Percentiles rank a stretch among this genome's conserved stretches.
These are phyloP conservation scores for Fraxinus platypoda DNA, from an alignment of 305 asterid genomes.

Conservation along the genomic window DNA sequence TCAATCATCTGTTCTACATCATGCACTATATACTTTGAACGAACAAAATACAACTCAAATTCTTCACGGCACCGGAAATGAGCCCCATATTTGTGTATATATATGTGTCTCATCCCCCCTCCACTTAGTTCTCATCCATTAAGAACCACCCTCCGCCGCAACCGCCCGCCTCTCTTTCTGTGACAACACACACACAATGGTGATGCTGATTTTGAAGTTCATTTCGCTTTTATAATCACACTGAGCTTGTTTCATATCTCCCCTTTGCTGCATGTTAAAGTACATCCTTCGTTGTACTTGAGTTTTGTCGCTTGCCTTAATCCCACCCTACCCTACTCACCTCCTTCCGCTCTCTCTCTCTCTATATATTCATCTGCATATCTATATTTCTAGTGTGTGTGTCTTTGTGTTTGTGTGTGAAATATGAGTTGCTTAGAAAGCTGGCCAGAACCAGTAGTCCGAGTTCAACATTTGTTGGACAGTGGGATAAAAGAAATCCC, in stretches of 20 bases:
- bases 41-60: constrained; percentile 18
- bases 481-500: constrained; percentile 75
- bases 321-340: neutral
- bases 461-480: constrained; percentile 74
- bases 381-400: neutral
- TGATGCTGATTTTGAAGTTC: neutral
- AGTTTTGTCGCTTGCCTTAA: neutral
- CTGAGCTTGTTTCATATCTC: neutral
- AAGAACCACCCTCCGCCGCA: neutral
- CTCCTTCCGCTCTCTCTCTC: neutral
- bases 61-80: constrained; percentile 44
- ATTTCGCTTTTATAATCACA: neutral
- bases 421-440: constrained; percentile 38
- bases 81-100: neutral
- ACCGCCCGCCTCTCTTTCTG: neutral
- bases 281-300: neutral
- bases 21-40: too few species aligned
- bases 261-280: constrained; percentile 21
- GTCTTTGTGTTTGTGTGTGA: neutral
- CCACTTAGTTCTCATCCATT: neutral
- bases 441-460: constrained; percentile 83
- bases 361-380: neutral
- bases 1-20: too few species aligned
- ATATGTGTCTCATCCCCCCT: neutral
- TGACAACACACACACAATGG: neutral